These are phyloP conservation scores for Claviceps sp. DNA, from an alignment of 2,329 filamentous ascomycete genomes.

Conservation along the genomic window DNA sequence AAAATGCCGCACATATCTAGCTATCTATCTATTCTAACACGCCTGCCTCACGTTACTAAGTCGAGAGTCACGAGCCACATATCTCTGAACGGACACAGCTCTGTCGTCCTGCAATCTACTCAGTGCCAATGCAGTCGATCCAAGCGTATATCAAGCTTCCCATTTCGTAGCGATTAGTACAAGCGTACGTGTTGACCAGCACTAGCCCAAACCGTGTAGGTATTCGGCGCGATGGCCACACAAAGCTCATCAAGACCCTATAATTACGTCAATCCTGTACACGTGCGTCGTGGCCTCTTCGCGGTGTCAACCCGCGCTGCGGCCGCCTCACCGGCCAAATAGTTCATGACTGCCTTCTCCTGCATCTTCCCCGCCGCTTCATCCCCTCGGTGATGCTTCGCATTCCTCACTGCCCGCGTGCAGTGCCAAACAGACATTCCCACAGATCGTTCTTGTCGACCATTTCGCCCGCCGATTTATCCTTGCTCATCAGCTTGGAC, in stretches of 20 bases:
- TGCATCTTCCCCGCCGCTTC: slow-evolving; percentile 15
- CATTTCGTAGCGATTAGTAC: too few species aligned
- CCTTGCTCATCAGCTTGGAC: slow-evolving; percentile 55
- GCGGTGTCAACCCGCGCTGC: neutral
- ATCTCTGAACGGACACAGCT: too few species aligned
- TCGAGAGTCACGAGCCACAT: too few species aligned
- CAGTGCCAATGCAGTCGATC: too few species aligned
- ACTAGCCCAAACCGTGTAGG: too few species aligned
- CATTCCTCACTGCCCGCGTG: slow-evolving; percentile 15
- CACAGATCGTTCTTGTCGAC: slow-evolving; percentile 71
- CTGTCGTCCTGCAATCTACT: too few species aligned
- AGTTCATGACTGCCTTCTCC: slow-evolving; percentile 24
- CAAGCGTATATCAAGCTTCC: too few species aligned
- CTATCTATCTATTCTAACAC: too few species aligned
- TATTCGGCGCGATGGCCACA: neutral
- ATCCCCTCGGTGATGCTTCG: slow-evolving; percentile 9
- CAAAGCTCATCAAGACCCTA: neutral
- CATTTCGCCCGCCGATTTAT: slow-evolving; percentile 61
- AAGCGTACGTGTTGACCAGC: too few species aligned
- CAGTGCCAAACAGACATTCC: slow-evolving; percentile 70
- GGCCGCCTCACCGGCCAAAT: slow-evolving; percentile 33
- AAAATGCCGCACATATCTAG: too few species aligned
- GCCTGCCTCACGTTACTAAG: too few species aligned
- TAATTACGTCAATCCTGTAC: neutral
- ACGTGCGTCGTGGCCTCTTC: neutral